These are phyloP conservation scores for Xylaria acuta DNA, from an alignment of 495 filamentous ascomycete genomes.

Conservation along the genomic window DNA sequence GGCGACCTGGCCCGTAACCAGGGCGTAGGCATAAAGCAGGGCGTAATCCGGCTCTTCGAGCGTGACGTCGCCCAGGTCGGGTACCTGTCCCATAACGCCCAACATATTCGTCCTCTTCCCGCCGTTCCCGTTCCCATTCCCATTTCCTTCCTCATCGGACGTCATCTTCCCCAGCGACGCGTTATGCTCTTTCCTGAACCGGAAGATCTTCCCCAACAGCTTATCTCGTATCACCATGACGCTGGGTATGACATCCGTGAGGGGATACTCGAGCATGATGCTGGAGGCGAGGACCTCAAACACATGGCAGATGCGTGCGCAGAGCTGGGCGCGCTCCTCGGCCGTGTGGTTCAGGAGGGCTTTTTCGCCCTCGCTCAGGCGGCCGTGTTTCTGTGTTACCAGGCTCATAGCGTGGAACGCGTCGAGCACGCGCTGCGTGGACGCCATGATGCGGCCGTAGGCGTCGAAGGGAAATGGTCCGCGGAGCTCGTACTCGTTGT, in stretches of 20 bases:
- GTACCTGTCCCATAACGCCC: slow-evolving; percentile 14
- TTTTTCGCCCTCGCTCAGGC: slow-evolving; percentile 78
- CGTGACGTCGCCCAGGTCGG: slow-evolving; percentile 33
- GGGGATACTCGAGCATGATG: slow-evolving; percentile 89
- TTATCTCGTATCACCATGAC: slow-evolving; percentile 80
- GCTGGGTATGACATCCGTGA: slow-evolving; percentile 85
- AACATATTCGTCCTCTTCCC: slow-evolving; percentile 8
- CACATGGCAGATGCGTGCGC: slow-evolving; percentile 87
- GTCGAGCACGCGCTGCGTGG: slow-evolving; percentile 84
- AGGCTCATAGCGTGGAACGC: slow-evolving; percentile 95
- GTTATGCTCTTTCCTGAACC: slow-evolving; percentile 74
- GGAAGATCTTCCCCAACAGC: slow-evolving; percentile 86
- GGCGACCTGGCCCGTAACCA: slow-evolving; percentile 71
- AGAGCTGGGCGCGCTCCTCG: slow-evolving; percentile 78
- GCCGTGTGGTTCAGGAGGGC: slow-evolving; percentile 79
- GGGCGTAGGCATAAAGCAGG: slow-evolving; percentile 61
- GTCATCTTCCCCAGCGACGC: slow-evolving; percentile 39
- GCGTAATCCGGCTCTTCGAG: slow-evolving; percentile 60
- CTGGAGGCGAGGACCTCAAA: slow-evolving; percentile 92
- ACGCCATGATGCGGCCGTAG: slow-evolving; percentile 74
- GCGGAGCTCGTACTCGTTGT: slow-evolving; percentile 80
- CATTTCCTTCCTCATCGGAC: slow-evolving; percentile 5
- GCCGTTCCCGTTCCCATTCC: slow-evolving; percentile 29
- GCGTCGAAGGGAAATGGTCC: slow-evolving; percentile 78
- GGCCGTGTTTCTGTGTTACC: slow-evolving; percentile 80